phyloP scores from a whole-genome alignment of 2,329 filamentous ascomycete genomes.

The Xylaria sp. region DNA sequence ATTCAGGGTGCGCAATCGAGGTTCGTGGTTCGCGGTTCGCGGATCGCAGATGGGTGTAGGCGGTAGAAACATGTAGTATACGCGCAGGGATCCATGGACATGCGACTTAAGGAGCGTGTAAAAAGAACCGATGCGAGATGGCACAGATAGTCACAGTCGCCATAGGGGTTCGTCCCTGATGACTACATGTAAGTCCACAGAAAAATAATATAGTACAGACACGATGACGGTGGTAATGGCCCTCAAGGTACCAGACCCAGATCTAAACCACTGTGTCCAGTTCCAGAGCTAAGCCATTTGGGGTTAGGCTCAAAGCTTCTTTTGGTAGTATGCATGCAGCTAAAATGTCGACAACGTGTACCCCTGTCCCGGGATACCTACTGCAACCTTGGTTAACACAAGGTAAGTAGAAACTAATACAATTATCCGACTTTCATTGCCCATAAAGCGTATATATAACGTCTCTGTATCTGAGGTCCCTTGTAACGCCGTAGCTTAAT shows the following conservation, averaged over 20 bases:
- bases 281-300: slow-evolving; percentile 13
- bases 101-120: slow-evolving; percentile 25
- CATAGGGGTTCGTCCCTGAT: slow-evolving; percentile 1
- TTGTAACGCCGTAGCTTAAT: slow-evolving; percentile 22
- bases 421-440: neutral
- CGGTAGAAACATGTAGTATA: neutral
- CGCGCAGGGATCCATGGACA: slow-evolving; percentile 23
- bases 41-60: slow-evolving; percentile 10
- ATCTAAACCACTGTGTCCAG: slow-evolving; percentile 25
- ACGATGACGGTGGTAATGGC: slow-evolving; percentile 25
- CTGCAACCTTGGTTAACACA: no score
- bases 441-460: neutral
- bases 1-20: slow-evolving; percentile 21
- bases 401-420: no score
- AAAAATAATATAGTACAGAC: neutral
- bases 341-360: neutral
- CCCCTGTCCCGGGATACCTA: neutral
- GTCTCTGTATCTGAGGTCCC: neutral
- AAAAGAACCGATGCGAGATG: neutral
- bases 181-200: slow-evolving; percentile 1
- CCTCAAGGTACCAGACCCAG: slow-evolving; percentile 33
- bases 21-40: slow-evolving; percentile 20
- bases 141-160: slow-evolving; percentile 12
- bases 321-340: slow-evolving; percentile 6
- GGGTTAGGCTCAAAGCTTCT: slow-evolving; percentile 7